A percentile compares a stretch with the other conserved stretches of the same genome.
These are phyloP conservation scores for Populus hybrid DNA, from an alignment of 441 rosid species.

Conservation along the genomic window DNA sequence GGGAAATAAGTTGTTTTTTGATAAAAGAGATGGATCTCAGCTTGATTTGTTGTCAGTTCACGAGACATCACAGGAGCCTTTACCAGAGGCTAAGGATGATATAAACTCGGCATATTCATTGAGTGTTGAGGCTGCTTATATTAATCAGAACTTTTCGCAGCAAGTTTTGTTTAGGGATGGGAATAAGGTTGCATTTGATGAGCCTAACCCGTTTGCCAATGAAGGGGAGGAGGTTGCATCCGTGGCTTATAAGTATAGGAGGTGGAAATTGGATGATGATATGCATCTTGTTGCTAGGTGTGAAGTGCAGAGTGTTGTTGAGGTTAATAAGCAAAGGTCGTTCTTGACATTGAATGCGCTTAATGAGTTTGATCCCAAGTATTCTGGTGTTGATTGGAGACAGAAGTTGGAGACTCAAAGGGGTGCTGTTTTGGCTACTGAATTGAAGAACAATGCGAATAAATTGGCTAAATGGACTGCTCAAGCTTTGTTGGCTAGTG, in stretches of 20 bases:
- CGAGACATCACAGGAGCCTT: constrained; percentile 84
- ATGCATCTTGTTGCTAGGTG: constrained; percentile 80
- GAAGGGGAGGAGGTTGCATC: constrained; percentile 92
- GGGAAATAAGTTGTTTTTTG: constrained; percentile 82
- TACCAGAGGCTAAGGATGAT: constrained; percentile 88
- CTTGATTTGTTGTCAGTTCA: constrained; percentile 83
- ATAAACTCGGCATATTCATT: constrained; percentile 76
- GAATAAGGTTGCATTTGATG: constrained; percentile 70
- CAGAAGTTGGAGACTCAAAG: constrained; percentile 94
- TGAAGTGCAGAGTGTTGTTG: constrained; percentile 83
- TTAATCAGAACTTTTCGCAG: constrained; percentile 88
- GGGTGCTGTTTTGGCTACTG: constrained; percentile 89
- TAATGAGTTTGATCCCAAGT: constrained; percentile 87
- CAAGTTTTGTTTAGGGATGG: constrained; percentile 84
- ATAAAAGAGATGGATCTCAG: constrained; percentile 83
- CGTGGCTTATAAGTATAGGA: constrained; percentile 78
- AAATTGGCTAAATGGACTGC: constrained; percentile 96
- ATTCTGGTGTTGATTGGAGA: constrained; percentile 96
- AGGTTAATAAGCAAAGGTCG: constrained; percentile 67
- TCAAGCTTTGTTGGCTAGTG: constrained; percentile 75
- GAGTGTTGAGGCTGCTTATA: constrained; percentile 83
- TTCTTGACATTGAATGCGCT: constrained; percentile 84
- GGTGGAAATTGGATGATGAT: constrained; percentile 85
- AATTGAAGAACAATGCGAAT: constrained; percentile 87
- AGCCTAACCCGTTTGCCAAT: constrained; percentile 79